Base-by-base conservation (phyloP, 2,329 filamentous ascomycete species). In the Colletotrichum lindemuthianum region DNA sequence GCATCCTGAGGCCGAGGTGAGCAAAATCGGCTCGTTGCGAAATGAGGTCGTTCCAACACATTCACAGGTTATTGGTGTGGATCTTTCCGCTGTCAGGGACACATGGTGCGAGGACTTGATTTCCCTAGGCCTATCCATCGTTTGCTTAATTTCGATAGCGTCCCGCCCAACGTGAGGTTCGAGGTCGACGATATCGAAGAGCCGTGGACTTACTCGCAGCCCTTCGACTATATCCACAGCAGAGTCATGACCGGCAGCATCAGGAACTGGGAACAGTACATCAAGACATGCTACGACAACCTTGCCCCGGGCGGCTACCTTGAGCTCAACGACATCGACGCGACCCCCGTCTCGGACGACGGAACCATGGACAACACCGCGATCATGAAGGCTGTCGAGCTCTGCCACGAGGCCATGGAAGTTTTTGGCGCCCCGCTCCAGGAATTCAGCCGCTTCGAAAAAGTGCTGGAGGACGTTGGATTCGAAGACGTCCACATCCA, bases 241-340 rank as follows among this genome's bases (percentile, higher is more conserved):
- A 60, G 63, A n/a, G 50, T 65, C 48, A 69, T 72, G 69, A 67
- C 66, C 0, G 67, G 65, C 3, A 82, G 80, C 59, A 58, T 71
- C 16, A 53, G 53, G 1, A 56, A 68, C 39, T 71, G 68, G 69
- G 67, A 64, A 2, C 61, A 49, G 10, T 66, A 73, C 54, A 67
- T 73, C n/a, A 36, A 53, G 4, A 63, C 81, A 68, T 78, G 79
- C n/a, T 84, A 56, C 16, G 1, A 58, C 43, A 45, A 45, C 15
- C 15, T 45, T 0, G 24, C 10, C 8, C 43, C 16, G 6, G 43
- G 43, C 2, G 43, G 43, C 15, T 45, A 90, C 68, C 85, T 90
- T 5, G 84, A 90, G 0, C 78, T 90, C 5, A 86, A 86, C 0
- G 87, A 87, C 5, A 88, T 90, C 57, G 88, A 88, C 39, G 86